Conservation (phyloP, 306 rosid species). For the Fagus crenata region DNA sequence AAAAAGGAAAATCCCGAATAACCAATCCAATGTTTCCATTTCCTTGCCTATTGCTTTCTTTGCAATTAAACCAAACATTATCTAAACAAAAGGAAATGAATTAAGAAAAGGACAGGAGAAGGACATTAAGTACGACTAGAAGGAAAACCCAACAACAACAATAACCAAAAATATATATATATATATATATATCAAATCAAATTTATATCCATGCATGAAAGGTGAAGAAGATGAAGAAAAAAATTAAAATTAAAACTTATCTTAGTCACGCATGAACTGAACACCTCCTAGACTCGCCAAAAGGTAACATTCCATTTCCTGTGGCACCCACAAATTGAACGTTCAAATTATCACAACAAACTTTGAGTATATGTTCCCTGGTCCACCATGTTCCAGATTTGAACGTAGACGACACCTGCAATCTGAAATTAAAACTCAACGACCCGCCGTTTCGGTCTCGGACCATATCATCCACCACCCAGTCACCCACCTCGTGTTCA, state of each 20-base stretch:
- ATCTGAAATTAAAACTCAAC: conserved; percentile 28
- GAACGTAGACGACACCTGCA: conserved; percentile 19
- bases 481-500: conserved; percentile 12
- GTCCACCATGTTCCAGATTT: conserved; percentile 17
- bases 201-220: too few relatives aligned
- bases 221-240: neutral
- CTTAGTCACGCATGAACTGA: neutral
- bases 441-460: conserved; percentile 20
- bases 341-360: conserved; percentile 42
- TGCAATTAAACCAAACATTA: too few relatives aligned
- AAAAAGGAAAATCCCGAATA: too few relatives aligned
- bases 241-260: neutral
- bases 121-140: too few relatives aligned
- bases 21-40: too few relatives aligned
- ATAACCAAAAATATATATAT: too few relatives aligned
- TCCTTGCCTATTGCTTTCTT: too few relatives aligned
- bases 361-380: neutral
- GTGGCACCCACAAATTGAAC: conserved; percentile 35
- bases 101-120: too few relatives aligned
- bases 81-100: too few relatives aligned
- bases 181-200: too few relatives aligned
- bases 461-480: conserved; percentile 7
- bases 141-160: too few relatives aligned
- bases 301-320: conserved; percentile 4
- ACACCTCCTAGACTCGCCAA: neutral